Evolutionary conservation across 768 basidiomycete species (phyloP).

Genomic region (Galerina marginata): DNA sequence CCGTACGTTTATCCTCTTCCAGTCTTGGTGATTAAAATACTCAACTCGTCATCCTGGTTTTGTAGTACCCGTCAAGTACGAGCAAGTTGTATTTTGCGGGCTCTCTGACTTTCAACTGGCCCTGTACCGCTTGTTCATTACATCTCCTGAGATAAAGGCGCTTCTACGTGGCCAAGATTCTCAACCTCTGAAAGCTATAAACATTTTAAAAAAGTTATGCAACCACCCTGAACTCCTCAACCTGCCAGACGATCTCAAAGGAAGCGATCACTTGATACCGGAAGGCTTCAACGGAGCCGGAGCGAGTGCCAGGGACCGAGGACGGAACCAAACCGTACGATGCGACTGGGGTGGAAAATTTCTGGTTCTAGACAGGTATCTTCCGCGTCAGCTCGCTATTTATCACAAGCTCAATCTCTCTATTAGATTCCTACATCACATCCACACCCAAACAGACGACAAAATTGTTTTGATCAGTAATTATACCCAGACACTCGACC

Average conservation of each 20-base stretch:
- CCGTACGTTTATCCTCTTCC: constrained; percentile 53
- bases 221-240: constrained; percentile 93
- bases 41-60: not conserved
- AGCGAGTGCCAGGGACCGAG: constrained; percentile 43
- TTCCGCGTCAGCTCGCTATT: not conserved
- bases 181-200: constrained; percentile 96
- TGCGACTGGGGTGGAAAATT: constrained; percentile 94
- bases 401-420: not conserved
- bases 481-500: constrained; percentile 92
- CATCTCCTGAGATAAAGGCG: constrained; percentile 90
- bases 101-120: constrained; percentile 84
- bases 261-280: constrained; percentile 82
- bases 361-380: constrained; percentile 85
- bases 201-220: constrained; percentile 92
- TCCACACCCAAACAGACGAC: constrained; percentile 82
- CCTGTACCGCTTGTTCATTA: constrained; percentile 89
- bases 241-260: constrained; percentile 81
- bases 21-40: constrained; percentile 7
- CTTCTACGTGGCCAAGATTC: constrained; percentile 86
- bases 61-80: constrained; percentile 97
- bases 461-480: constrained; percentile 98
- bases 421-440: constrained; percentile 80
- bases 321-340: constrained; percentile 58
- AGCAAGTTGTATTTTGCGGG: constrained; percentile 94
- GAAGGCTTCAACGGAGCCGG: constrained; percentile 76